Evolutionary conservation across 768 basidiomycete genomes (phyloP), one percentile per base, ranked within the genome.

Genomic region (Tulasnella sp.): DNA sequence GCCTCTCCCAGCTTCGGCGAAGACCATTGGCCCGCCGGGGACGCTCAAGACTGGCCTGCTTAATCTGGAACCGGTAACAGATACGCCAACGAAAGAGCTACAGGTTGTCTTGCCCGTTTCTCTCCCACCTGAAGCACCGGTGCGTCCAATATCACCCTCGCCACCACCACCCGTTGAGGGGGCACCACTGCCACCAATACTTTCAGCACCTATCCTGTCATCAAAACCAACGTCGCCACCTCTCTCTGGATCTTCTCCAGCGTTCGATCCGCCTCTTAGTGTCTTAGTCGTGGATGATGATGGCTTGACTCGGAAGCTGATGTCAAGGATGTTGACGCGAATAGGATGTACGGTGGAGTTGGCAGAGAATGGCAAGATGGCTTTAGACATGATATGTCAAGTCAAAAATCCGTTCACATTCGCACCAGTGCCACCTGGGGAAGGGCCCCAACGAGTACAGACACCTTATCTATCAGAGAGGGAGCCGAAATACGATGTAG

Each of bases 211-310:
- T 15, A 15, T 15, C 15, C 5, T 38, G 7, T 7, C 34, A 30
- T 34, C 52, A 2, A 4, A 27, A 3, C 11, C 30, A 9, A 23
- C 19, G 2, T 1, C 52, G 13, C 19, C 52, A 4, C 23, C 41
- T 17, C 13, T 24, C 26, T 42, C 43, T 13, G 27, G 23, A 44
- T 24, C 42, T 5, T 29, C 55, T 7, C 17, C 43, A 15, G 21
- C 24, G 9, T 56, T 56, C 55, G 42, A 19, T 24, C 55, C 55
- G 41, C 55, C 55, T 24, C 64, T 65, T 3, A 65, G 63, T 2
- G 65, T 66, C 0, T 34, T 65, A 2, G 63, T 70, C 10, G 64
- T 70, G 45, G 70, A 70, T 44, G 70, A 71, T 49, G 70, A 70
- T 61, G 66, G 66, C 51, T 63, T 71, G 24, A 71, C 70, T 17